phyloP scores from a whole-genome alignment of 495 filamentous ascomycete species.

The Xylaria grammica region DNA sequence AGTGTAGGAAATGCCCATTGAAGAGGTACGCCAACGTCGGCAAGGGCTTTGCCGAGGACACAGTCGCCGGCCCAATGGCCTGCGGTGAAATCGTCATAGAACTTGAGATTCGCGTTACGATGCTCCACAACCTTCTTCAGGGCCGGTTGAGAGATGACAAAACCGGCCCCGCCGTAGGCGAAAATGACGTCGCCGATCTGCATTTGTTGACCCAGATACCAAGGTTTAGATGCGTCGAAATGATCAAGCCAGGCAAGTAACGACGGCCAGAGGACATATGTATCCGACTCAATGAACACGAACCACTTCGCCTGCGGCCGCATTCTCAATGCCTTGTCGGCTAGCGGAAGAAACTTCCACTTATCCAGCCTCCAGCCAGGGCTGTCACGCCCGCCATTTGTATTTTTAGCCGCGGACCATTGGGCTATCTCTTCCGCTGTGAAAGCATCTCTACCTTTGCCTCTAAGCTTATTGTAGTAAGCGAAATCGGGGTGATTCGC shows the following conservation, averaged over 20 bases:
- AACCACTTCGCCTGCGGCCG: conserved; percentile 64
- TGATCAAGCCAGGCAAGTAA: conserved; percentile 55
- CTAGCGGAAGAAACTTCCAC: conserved; percentile 70
- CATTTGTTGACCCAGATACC: conserved; percentile 58
- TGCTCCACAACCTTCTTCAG: conserved; percentile 46
- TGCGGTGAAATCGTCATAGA: conserved; percentile 39
- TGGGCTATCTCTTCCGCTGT: conserved; percentile 29
- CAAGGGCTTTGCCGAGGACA: conserved; percentile 55
- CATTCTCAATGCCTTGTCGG: conserved; percentile 53
- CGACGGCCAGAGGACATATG: conserved; percentile 64
- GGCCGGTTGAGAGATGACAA: conserved; percentile 56
- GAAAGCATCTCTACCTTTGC: conserved; percentile 35
- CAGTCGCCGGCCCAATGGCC: conserved; percentile 60
- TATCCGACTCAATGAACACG: conserved; percentile 68
- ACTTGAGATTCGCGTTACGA: conserved; percentile 31
- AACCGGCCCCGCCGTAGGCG: conserved; percentile 60
- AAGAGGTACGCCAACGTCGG: conserved; percentile 46
- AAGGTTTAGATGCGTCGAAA: conserved; percentile 49
- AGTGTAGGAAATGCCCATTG: conserved; percentile 53
- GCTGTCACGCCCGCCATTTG: conserved; percentile 34
- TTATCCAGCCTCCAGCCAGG: conserved; percentile 65
- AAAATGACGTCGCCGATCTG: conserved; percentile 48
- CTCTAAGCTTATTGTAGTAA: conserved; percentile 37
- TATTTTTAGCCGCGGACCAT: conserved; percentile 37
- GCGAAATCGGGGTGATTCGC: conserved; percentile 41